A percentile compares a stretch with the other conserved stretches of the same genome.
Conservation (phyloP, 495 filamentous ascomycete genomes). For the Tuber melanosporum region DNA sequence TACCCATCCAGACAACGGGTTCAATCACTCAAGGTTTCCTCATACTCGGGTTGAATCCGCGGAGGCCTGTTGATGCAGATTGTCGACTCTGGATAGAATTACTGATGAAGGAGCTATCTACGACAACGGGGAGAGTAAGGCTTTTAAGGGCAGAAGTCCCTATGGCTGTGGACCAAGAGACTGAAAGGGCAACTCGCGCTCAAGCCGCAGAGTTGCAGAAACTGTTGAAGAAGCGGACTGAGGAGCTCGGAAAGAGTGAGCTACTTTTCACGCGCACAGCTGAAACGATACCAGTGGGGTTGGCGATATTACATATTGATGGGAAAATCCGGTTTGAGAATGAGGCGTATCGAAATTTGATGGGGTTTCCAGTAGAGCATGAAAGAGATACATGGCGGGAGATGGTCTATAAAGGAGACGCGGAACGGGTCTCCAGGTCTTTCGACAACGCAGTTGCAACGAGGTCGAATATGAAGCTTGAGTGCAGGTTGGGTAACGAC, state of each 20-base stretch:
- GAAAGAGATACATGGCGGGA: slow-evolving; percentile 20
- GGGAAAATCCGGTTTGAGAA: slow-evolving; percentile 28
- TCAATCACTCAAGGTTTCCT: slow-evolving; percentile 34
- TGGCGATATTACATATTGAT: slow-evolving; percentile 17
- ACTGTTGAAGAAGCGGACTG: slow-evolving; percentile 26
- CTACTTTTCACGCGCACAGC: slow-evolving; percentile 34
- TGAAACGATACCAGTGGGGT: slow-evolving; percentile 33
- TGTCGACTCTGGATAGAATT: slow-evolving; percentile 35
- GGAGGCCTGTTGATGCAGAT: slow-evolving; percentile 32
- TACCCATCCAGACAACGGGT: slow-evolving; percentile 35
- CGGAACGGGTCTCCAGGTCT: slow-evolving; percentile 16
- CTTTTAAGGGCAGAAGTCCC: slow-evolving; percentile 27
- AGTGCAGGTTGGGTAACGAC: slow-evolving; percentile 22
- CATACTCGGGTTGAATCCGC: slow-evolving; percentile 36
- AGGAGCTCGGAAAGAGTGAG: slow-evolving; percentile 34
- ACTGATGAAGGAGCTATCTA: slow-evolving; percentile 34
- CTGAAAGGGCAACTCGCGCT: slow-evolving; percentile 15
- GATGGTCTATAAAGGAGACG: slow-evolving; percentile 27
- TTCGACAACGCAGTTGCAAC: slow-evolving; percentile 23
- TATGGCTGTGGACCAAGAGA: slow-evolving; percentile 29
- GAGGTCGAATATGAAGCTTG: slow-evolving; percentile 12
- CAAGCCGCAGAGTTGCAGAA: slow-evolving; percentile 27
- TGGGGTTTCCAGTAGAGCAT: slow-evolving; percentile 1
- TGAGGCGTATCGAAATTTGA: slow-evolving; percentile 27
- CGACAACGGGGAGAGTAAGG: slow-evolving; percentile 26